Percentiles rank a stretch among this genome's conserved stretches.
Conservation (phyloP, 192 early-diverging fungal species). For the Bifiguratus adelaidae region DNA sequence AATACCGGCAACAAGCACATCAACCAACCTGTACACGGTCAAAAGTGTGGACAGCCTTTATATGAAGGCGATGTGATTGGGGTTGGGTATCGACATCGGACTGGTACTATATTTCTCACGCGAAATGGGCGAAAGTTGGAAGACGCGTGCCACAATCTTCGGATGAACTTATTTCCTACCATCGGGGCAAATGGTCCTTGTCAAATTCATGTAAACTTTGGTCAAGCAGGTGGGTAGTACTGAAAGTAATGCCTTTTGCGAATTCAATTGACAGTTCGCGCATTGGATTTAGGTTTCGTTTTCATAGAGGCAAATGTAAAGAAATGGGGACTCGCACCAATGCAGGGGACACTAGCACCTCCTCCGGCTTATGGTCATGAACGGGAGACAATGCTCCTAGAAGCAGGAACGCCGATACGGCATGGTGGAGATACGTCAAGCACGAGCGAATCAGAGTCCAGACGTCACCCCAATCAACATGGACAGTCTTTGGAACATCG, state of each 20-base stretch:
- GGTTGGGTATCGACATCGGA: conserved; percentile 34
- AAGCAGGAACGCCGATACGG: conserved; percentile 5
- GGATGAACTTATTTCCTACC: conserved; percentile 26
- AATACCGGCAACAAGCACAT: conserved; percentile 24
- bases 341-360: conserved; percentile 54
- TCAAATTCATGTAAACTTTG: conserved; percentile 29
- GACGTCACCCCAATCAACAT: too few relatives aligned
- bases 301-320: conserved; percentile 81
- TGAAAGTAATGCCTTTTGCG: too few relatives aligned
- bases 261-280: too few relatives aligned
- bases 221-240: conserved; percentile 21
- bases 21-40: conserved; percentile 18
- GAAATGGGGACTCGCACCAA: conserved; percentile 71
- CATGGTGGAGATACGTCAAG: too few relatives aligned
- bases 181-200: conserved; percentile 31
- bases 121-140: conserved; percentile 29
- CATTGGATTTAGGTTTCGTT: conserved; percentile 72
- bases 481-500: too few relatives aligned
- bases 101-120: conserved; percentile 39
- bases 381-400: conserved; percentile 55
- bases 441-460: too few relatives aligned
- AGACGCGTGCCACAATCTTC: conserved; percentile 18
- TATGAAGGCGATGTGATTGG: conserved; percentile 37
- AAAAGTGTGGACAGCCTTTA: conserved; percentile 17
- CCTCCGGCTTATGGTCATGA: conserved; percentile 71